A percentile compares a stretch with the other conserved stretches of the same genome.
These are phyloP conservation scores for Pestalotiopsis sp. DNA, from an alignment of 2,329 filamentous ascomycete species.

Conservation along the genomic window DNA sequence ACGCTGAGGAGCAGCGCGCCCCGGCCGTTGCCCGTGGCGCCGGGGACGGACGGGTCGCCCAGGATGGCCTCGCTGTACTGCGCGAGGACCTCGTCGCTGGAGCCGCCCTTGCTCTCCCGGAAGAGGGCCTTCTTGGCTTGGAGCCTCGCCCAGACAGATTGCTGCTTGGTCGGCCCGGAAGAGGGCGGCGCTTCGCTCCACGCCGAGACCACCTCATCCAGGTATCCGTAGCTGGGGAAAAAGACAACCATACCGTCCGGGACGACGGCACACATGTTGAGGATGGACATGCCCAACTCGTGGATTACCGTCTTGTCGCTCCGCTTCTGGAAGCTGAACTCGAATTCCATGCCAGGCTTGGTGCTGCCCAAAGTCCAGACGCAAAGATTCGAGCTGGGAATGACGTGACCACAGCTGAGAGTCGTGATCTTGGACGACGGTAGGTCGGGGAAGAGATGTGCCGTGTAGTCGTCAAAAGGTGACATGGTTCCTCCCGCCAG, in stretches of 20 bases:
- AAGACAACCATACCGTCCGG: constrained; percentile 93
- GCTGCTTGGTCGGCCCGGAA: neutral
- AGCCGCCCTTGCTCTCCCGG: constrained; percentile 54
- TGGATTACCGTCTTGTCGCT: constrained; percentile 69
- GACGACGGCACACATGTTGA: constrained; percentile 72
- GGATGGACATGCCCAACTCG: constrained; percentile 73
- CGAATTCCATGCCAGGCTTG: constrained; percentile 58
- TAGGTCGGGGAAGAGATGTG: constrained; percentile 82
- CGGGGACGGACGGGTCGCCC: constrained; percentile 36
- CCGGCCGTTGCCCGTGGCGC: constrained; percentile 28
- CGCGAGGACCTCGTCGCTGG: constrained; percentile 71
- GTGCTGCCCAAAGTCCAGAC: constrained; percentile 69
- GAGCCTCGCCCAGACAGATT: constrained; percentile 61
- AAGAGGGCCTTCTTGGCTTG: constrained; percentile 64
- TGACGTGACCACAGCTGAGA: constrained; percentile 92
- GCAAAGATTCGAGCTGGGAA: constrained; percentile 78
- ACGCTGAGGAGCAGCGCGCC: constrained; percentile 88
- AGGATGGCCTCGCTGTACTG: constrained; percentile 73
- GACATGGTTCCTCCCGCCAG: constrained; percentile 97
- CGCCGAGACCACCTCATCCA: constrained; percentile 69
- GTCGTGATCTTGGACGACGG: constrained; percentile 67
- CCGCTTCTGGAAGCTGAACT: constrained; percentile 86
- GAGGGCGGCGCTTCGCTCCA: constrained; percentile 54
- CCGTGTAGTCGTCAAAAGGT: constrained; percentile 86
- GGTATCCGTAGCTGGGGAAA: constrained; percentile 92